phyloP scores from a whole-genome alignment of 305 asterid genomes.

The Caryopteris hybrid region DNA sequence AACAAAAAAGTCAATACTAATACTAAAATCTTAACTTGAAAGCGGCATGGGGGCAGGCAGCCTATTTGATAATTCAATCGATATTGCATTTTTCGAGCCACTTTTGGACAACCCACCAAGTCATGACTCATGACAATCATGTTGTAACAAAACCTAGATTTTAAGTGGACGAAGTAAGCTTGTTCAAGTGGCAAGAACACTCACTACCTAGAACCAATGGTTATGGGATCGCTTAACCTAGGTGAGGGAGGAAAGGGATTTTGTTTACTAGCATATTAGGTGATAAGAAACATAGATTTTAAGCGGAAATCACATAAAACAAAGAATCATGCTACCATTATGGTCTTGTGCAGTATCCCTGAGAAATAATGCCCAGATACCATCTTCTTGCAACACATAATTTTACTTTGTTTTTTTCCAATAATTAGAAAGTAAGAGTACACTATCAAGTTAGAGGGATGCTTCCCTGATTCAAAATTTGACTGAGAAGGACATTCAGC shows the following conservation, averaged over 20 bases:
- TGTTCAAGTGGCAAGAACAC: too few relatives aligned
- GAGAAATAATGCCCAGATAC: conserved; percentile 4
- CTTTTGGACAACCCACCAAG: conserved; percentile 14
- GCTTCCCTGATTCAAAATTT: background rate
- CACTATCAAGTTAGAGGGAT: background rate
- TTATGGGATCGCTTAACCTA: too few relatives aligned
- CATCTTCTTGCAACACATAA: conserved; percentile 1
- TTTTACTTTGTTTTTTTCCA: too few relatives aligned
- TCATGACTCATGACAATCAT: conserved; percentile 22
- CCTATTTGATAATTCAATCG: conserved; percentile 3
- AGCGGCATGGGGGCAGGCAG: conserved; percentile 13
- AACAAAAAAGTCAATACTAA: background rate
- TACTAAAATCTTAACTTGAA: background rate
- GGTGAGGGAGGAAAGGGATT: too few relatives aligned
- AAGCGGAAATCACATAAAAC: background rate
- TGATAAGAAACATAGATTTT: too few relatives aligned
- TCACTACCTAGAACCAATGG: too few relatives aligned
- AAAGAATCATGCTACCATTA: background rate
- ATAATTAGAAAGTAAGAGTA: background rate
- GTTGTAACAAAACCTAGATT: background rate
- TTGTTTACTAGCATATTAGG: too few relatives aligned
- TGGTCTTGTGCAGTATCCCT: too few relatives aligned
- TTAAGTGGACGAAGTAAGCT: too few relatives aligned
- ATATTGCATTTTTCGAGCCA: background rate
- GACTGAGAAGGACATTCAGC: background rate